Percentiles rank a stretch among this genome's conserved stretches.
Conservation (phyloP, 2,329 filamentous ascomycete species). For the Allantophomopsis cytisporea region DNA sequence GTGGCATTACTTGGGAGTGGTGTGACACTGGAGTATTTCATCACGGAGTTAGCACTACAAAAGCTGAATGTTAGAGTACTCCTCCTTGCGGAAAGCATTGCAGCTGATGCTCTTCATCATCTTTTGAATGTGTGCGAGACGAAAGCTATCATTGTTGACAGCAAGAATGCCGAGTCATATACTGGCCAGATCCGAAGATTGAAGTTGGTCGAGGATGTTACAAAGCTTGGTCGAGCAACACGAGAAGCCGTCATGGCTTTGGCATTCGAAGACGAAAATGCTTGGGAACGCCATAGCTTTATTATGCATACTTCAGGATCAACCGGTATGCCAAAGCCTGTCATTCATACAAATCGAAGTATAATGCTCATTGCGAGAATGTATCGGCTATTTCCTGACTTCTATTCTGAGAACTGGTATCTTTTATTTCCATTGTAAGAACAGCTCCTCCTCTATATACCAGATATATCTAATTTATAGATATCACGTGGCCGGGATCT, state of each 20-base stretch:
- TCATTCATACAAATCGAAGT: slow-evolving; percentile 12
- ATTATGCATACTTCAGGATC: slow-evolving; percentile 18
- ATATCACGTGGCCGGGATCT: slow-evolving; percentile 17
- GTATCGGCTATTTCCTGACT: slow-evolving; percentile 19
- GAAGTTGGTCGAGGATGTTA: slow-evolving; percentile 10
- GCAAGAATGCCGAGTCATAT: slow-evolving; percentile 8
- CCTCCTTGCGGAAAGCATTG: slow-evolving; percentile 16
- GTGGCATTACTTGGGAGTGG: slow-evolving; percentile 16
- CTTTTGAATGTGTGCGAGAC: slow-evolving; percentile 14
- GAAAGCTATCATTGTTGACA: slow-evolving; percentile 15
- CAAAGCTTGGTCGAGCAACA: slow-evolving; percentile 1
- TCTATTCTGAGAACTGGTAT: slow-evolving; percentile 18
- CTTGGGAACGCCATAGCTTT: slow-evolving; percentile 18
- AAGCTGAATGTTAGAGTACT: slow-evolving; percentile 17
- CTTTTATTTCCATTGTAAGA: slow-evolving; percentile 18
- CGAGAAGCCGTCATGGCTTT: slow-evolving; percentile 9
- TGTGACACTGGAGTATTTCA: slow-evolving; percentile 16
- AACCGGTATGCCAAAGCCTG: slow-evolving; percentile 17
- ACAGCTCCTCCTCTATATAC: neutral
- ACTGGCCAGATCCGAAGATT: slow-evolving; percentile 10
- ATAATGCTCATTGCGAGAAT: slow-evolving; percentile 20
- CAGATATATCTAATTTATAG: slow-evolving; percentile 5
- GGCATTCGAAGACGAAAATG: slow-evolving; percentile 15
- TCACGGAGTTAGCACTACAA: slow-evolving; percentile 16
- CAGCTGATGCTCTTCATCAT: slow-evolving; percentile 12